These are phyloP conservation scores for Globisporangium orthogonon DNA, from an alignment of 352 stramenopile genomes.

Conservation along the genomic window DNA sequence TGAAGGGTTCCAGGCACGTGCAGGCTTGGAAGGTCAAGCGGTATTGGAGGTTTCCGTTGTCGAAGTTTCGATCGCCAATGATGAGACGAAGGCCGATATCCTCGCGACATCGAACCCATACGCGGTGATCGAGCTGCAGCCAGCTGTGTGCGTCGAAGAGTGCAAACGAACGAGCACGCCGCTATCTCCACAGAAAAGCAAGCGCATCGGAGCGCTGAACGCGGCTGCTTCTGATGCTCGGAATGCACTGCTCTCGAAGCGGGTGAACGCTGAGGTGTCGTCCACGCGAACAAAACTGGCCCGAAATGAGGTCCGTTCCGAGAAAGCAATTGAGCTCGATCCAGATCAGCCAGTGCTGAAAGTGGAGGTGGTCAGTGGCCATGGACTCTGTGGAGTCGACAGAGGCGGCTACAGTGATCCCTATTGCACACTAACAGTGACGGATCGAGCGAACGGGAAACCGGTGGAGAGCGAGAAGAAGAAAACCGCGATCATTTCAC, in stretches of 20 bases:
- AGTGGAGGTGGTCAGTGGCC: conserved; percentile 53
- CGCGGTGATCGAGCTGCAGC: conserved; percentile 57
- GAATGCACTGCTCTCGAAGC: conserved; percentile 41
- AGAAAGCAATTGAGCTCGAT: conserved; percentile 25
- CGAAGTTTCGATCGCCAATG: conserved; percentile 14
- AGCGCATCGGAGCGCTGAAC: conserved; percentile 28
- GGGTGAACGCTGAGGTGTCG: conserved; percentile 49
- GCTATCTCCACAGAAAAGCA: conserved; percentile 42
- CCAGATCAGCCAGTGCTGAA: conserved; percentile 30
- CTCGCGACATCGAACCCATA: conserved; percentile 34
- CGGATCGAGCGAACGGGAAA: conserved; percentile 38
- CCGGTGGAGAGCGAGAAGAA: conserved; percentile 60
- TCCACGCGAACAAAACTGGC: conserved; percentile 38
- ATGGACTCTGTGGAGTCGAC: conserved; percentile 49
- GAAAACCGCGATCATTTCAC: conserved; percentile 52
- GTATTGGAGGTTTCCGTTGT: conserved; percentile 52
- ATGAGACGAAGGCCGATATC: conserved; percentile 23
- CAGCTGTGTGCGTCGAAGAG: conserved; percentile 44
- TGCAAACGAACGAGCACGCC: conserved; percentile 38
- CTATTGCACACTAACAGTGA: conserved; percentile 63
- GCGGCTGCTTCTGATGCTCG: conserved; percentile 28
- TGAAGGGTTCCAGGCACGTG: conserved; percentile 47
- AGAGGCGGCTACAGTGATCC: conserved; percentile 66
- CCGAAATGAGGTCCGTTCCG: conserved; percentile 56
- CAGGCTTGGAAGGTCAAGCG: conserved; percentile 51